Conservation (phyloP, 2,329 filamentous ascomycete genomes). For the Penicillium sp. region DNA sequence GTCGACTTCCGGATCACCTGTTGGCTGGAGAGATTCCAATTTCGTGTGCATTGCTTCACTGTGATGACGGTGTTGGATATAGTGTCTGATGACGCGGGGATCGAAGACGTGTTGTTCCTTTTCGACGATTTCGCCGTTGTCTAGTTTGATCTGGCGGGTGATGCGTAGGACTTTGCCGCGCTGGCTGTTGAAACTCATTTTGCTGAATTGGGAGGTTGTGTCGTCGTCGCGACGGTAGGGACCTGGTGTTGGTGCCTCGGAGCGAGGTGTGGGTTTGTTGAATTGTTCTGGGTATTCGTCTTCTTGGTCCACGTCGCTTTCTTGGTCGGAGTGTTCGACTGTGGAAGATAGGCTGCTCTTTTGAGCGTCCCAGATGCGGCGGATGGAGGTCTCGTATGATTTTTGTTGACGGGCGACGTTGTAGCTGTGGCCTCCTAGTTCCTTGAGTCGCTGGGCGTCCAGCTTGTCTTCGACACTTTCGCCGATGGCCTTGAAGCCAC, state of each 20-base stretch:
- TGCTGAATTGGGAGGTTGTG: constrained; percentile 72
- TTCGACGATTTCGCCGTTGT: constrained; percentile 60
- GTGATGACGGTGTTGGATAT: constrained; percentile 72
- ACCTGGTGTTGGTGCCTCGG: constrained; percentile 61
- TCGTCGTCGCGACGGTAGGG: constrained; percentile 63
- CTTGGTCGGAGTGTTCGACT: constrained; percentile 70
- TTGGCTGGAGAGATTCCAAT: constrained; percentile 60
- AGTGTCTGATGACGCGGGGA: constrained; percentile 81
- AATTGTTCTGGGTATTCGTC: constrained; percentile 45
- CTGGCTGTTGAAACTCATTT: constrained; percentile 65
- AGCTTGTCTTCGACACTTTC: constrained; percentile 85
- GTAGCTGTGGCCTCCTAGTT: constrained; percentile 84
- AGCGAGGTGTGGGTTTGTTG: constrained; percentile 59
- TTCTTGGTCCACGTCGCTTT: constrained; percentile 58
- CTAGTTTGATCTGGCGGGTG: constrained; percentile 61
- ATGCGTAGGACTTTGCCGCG: constrained; percentile 70
- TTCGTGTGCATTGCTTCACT: constrained; percentile 69
- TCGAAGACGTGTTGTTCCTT: constrained; percentile 66
- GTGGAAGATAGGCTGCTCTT: constrained; percentile 70
- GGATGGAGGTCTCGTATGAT: constrained; percentile 87
- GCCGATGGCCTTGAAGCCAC: constrained; percentile 85
- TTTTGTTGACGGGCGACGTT: constrained; percentile 93
- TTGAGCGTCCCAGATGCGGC: constrained; percentile 88
- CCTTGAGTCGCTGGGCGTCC: constrained; percentile 67
- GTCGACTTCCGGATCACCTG: constrained; percentile 64